These are phyloP conservation scores for Phytophthora sp. DNA, from an alignment of 352 stramenopile genomes.

Conservation along the genomic window DNA sequence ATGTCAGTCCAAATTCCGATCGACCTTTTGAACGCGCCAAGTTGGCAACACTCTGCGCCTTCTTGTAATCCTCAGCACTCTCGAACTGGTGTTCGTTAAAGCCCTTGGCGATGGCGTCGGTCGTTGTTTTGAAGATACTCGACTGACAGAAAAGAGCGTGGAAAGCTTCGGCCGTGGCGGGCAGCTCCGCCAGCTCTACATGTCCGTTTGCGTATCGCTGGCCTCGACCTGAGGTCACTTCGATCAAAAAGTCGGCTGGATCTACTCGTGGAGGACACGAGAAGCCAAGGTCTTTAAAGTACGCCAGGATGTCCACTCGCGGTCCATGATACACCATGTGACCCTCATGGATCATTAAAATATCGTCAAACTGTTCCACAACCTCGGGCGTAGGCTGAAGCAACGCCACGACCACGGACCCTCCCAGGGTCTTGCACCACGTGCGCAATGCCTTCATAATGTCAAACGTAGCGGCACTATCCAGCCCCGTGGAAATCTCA, in stretches of 20 bases:
- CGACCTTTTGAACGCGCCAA: conserved; percentile 49
- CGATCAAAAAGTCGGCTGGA: conserved; percentile 64
- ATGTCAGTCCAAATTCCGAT: conserved; percentile 48
- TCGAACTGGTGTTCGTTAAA: conserved; percentile 64
- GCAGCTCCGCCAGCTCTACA: conserved; percentile 28
- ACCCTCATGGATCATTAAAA: conserved; percentile 93
- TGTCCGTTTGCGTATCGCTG: conserved; percentile 43
- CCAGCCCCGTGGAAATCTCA: conserved; percentile 94
- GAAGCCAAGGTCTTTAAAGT: conserved; percentile 84
- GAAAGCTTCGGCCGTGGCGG: conserved; percentile 46
- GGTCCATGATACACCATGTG: conserved; percentile 92
- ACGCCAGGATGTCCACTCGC: conserved; percentile 59
- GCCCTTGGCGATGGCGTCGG: conserved; percentile 39
- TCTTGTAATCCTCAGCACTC: conserved; percentile 52
- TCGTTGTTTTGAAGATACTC: conserved; percentile 54
- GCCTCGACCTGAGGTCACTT: conserved; percentile 61
- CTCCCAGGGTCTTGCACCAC: conserved; percentile 45
- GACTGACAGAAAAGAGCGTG: conserved; percentile 57
- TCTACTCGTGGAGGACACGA: conserved; percentile 61
- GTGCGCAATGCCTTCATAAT: conserved; percentile 78
- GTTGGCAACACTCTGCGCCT: conserved; percentile 49
- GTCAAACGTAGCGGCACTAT: conserved; percentile 88
- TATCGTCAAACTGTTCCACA: conserved; percentile 94
- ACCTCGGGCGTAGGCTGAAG: conserved; percentile 90
- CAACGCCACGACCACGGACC: conserved; percentile 45